These are phyloP conservation scores for Podospora comata DNA, from an alignment of 495 filamentous ascomycete genomes.

Conservation along the genomic window DNA sequence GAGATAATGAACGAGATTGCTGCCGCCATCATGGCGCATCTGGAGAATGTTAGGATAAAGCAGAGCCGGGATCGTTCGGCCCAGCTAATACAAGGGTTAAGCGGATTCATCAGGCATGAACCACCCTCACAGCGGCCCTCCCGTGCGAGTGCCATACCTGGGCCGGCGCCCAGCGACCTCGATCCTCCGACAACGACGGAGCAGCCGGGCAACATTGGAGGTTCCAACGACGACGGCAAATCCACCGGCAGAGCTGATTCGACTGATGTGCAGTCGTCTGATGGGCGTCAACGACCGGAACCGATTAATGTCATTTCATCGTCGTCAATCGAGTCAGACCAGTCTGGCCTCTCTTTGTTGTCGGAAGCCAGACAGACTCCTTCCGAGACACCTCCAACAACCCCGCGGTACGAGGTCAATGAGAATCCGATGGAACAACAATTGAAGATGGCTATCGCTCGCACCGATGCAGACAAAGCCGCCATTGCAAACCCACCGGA, in stretches of 20 bases:
- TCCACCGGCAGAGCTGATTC: not conserved
- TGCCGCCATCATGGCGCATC: slow-evolving; percentile 43
- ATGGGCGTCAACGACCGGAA: not conserved
- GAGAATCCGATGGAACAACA: slow-evolving; percentile 23
- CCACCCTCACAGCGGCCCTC: slow-evolving; percentile 23
- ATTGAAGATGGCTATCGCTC: slow-evolving; percentile 8
- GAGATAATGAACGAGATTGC: slow-evolving; percentile 42
- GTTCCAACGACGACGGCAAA: not conserved
- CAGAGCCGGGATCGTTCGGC: slow-evolving; percentile 37
- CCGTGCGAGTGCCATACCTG: not conserved
- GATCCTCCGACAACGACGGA: not conserved
- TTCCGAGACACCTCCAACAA: slow-evolving; percentile 23
- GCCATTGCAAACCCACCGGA: not conserved
- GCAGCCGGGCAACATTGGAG: not conserved
- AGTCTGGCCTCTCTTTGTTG: slow-evolving; percentile 5
- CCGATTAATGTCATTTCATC: slow-evolving; percentile 16
- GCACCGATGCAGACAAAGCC: not conserved
- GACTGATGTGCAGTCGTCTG: not conserved
- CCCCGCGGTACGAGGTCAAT: slow-evolving; percentile 12
- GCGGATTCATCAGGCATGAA: slow-evolving; percentile 38
- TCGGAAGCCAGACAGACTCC: not conserved
- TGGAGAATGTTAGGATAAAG: slow-evolving; percentile 37
- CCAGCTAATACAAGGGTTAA: slow-evolving; percentile 39
- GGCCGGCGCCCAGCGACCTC: no score
- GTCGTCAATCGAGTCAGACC: slow-evolving; percentile 25